Evolutionary conservation across 106 monocot species (phyloP), one percentile per base, ranked within the genome.

Genomic region (Vanilla planifolia): DNA sequence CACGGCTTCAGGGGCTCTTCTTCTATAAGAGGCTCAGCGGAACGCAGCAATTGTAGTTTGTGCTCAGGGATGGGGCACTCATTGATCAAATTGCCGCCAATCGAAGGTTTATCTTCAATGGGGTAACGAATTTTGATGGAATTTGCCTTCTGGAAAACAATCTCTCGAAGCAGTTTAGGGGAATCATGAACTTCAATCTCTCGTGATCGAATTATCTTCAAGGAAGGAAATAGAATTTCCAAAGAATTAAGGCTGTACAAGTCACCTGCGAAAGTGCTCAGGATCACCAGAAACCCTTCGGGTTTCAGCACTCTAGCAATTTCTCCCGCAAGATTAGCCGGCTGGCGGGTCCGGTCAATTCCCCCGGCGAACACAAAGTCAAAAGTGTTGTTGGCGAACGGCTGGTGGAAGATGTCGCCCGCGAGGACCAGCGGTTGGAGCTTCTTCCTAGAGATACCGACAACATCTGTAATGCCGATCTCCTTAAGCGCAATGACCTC

Each of bases 1-100:
- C 91, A 92, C 2, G 91, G 91, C 69, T 92, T 92, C 51, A 82
- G 51, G 14, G 91, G 91, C 66, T 92, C 91, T 59, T 79, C 82
- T 50, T 43, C 13, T 28, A 92, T 92, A 32, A 92, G 68, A 21
- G 86, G 74, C 60, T 91, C 90, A 0, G 82, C 85, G 0, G 69
- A 77, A 4, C 39, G 40, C 17, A 91, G 4, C 13, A 85, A 8
- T n/a, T 76, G 67, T 26, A 68, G 58, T 63, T 79, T 88, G 66
- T 82, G 71, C 41, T 71, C 73, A 2, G 75, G 69, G 13, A 79
- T 69, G 8, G 59, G 59, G 73, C 87, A 87, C 46, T 79, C 74
- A 23, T 57, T 63, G 13, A 24, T 25, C 0, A 55, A 80, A 75
- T 43, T 28, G 25, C 34, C 60, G 60, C 5, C 61, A 15, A 41